Conservation (phyloP, 495 filamentous ascomycete species). For the Penicillium atrosanguineum region DNA sequence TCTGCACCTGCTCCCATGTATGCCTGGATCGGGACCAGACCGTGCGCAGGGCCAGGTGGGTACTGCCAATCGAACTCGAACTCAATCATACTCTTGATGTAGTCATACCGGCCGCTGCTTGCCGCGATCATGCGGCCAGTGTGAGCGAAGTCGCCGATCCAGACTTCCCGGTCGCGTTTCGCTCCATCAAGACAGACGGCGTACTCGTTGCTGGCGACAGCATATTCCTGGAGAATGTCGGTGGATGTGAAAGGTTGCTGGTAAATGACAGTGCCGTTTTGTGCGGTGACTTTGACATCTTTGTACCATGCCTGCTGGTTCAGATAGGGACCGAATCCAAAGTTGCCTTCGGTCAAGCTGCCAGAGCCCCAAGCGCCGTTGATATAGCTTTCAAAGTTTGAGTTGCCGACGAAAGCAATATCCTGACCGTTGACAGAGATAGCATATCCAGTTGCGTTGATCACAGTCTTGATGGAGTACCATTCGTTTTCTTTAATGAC, state of each 20-base stretch:
- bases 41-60: background rate
- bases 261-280: slow-evolving; percentile 30
- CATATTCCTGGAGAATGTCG: slow-evolving; percentile 27
- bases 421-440: too few species aligned
- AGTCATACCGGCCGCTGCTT: slow-evolving; percentile 29
- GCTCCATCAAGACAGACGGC: slow-evolving; percentile 25
- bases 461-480: slow-evolving; percentile 7
- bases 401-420: background rate
- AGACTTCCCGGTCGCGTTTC: slow-evolving; percentile 29
- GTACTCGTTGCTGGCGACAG: slow-evolving; percentile 15
- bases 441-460: background rate
- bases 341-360: slow-evolving; percentile 20
- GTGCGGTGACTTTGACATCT: slow-evolving; percentile 25
- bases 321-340: slow-evolving; percentile 32
- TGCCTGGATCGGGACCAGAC: slow-evolving; percentile 9
- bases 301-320: slow-evolving; percentile 31
- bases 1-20: slow-evolving; percentile 9
- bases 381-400: background rate
- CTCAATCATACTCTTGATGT: slow-evolving; percentile 7
- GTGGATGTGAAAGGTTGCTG: slow-evolving; percentile 19
- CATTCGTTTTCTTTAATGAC: slow-evolving; percentile 9
- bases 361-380: background rate
- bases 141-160: slow-evolving; percentile 23
- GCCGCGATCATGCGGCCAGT: slow-evolving; percentile 18
- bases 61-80: background rate